Conservation (phyloP, 176 grass and related monocot species). For the Poa annua region DNA sequence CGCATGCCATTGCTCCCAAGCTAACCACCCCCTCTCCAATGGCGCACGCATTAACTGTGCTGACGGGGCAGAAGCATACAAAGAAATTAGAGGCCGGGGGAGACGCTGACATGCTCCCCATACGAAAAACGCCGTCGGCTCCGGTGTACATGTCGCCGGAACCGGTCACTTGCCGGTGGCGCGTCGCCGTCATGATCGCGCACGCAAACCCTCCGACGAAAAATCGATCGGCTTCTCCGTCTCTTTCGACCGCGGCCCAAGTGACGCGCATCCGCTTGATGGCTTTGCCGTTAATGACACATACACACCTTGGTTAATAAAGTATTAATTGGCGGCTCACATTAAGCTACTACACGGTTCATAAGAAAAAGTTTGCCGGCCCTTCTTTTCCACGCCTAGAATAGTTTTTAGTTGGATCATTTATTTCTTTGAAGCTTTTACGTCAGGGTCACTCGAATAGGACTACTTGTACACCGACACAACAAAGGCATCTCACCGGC, state of each 20-base stretch:
- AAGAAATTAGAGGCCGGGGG: background rate
- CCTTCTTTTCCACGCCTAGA: background rate
- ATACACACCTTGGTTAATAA: background rate
- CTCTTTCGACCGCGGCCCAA: constrained; percentile 32
- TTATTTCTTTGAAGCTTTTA: background rate
- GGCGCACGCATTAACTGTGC: background rate
- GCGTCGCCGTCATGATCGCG: constrained; percentile 48
- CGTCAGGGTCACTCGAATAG: background rate
- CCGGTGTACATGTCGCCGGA: constrained; percentile 11
- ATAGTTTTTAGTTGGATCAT: background rate
- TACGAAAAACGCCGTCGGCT: constrained; percentile 20
- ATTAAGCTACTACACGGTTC: background rate
- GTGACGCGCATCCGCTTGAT: constrained; percentile 32
- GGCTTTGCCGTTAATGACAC: background rate
- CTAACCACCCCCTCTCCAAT: background rate
- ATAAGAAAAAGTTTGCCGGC: background rate
- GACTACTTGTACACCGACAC: background rate
- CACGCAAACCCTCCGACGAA: constrained; percentile 26
- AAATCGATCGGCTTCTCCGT: constrained; percentile 9
- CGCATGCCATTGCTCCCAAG: constrained; percentile 36
- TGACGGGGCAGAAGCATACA: background rate
- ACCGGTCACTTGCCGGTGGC: constrained; percentile 32
- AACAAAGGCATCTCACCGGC: background rate
- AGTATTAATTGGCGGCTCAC: background rate
- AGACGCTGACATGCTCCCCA: constrained; percentile 36